A percentile compares a stretch with the other conserved stretches of the same genome.
Conservation (phyloP, 2,329 filamentous ascomycete species). For the Magnaporthiopsis incrustans region DNA sequence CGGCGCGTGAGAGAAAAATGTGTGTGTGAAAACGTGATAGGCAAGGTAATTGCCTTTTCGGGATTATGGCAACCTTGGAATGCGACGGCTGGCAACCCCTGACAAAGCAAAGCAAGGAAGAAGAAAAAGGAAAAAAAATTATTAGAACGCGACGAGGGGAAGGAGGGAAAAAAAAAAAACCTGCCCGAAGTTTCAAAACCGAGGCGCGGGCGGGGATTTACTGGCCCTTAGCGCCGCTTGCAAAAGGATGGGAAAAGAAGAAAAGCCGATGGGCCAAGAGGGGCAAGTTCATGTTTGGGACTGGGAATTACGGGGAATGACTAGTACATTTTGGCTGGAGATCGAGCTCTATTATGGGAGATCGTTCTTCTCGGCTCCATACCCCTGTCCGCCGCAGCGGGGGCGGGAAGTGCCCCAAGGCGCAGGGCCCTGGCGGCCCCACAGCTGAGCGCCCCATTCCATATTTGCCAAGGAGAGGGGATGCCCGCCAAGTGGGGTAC, state of each 20-base stretch:
- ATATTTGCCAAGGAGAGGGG: neutral
- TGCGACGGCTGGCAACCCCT: neutral
- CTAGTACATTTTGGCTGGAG: neutral
- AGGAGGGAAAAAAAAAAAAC: neutral
- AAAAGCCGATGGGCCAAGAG: neutral
- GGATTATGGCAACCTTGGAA: neutral
- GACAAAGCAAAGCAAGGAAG: no score
- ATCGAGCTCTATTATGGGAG: neutral
- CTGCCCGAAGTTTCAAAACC: neutral
- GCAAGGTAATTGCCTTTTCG: neutral
- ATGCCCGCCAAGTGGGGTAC: neutral
- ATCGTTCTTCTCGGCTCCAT: neutral
- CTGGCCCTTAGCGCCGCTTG: no score
- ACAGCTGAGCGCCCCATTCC: neutral
- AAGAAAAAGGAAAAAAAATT: neutral
- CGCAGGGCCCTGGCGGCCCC: neutral
- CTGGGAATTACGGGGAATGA: neutral
- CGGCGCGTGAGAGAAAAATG: no score
- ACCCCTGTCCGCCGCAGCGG: neutral
- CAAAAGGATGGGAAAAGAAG: neutral
- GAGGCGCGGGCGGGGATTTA: neutral
- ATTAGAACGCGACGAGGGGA: neutral
- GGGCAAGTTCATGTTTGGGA: neutral
- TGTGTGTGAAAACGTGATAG: neutral
- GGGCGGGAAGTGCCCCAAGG: constrained; percentile 1